Conservation (phyloP, 768 basidiomycete species). For the Amanita inopinata region DNA sequence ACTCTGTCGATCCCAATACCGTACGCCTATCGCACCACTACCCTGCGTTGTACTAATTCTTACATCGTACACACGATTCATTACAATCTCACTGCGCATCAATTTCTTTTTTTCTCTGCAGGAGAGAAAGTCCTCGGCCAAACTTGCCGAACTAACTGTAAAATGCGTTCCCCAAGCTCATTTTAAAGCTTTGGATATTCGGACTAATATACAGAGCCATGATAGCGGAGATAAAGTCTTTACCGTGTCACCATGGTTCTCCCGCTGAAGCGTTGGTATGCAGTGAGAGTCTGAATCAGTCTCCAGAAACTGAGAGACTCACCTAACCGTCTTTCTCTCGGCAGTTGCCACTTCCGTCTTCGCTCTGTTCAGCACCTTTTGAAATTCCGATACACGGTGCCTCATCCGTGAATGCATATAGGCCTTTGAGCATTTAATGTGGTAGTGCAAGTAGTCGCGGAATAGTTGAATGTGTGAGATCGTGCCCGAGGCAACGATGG, state of each 20-base stretch:
- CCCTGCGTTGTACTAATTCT: too few species aligned
- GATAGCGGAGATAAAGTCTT: too few species aligned
- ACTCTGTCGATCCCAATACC: too few species aligned
- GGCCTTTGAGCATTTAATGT: conserved; percentile 97
- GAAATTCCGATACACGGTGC: conserved; percentile 88
- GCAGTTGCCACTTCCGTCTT: conserved; percentile 80
- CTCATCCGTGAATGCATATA: conserved; percentile 99
- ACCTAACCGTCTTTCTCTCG: conserved; percentile 91
- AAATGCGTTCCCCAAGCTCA: too few species aligned
- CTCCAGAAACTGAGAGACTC: conserved; percentile 17
- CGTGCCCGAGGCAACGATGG: conserved; percentile 56
- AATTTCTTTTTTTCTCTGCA: too few species aligned
- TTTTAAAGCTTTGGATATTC: too few species aligned
- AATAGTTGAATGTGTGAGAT: conserved; percentile 96
- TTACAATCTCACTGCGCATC: too few species aligned
- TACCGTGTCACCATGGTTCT: conserved; percentile 48
- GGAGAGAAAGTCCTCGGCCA: too few species aligned
- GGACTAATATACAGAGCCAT: conserved; percentile 2
- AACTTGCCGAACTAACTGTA: too few species aligned
- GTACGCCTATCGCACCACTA: neutral
- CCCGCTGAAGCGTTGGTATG: conserved; percentile 28
- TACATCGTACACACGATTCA: too few species aligned
- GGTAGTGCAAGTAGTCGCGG: conserved; percentile 98
- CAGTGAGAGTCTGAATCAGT: conserved; percentile 10
- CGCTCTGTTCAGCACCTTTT: conserved; percentile 90